Evolutionary conservation across 192 early-diverging fungal genomes (phyloP).

Genomic region (Piromyces sp.): DNA sequence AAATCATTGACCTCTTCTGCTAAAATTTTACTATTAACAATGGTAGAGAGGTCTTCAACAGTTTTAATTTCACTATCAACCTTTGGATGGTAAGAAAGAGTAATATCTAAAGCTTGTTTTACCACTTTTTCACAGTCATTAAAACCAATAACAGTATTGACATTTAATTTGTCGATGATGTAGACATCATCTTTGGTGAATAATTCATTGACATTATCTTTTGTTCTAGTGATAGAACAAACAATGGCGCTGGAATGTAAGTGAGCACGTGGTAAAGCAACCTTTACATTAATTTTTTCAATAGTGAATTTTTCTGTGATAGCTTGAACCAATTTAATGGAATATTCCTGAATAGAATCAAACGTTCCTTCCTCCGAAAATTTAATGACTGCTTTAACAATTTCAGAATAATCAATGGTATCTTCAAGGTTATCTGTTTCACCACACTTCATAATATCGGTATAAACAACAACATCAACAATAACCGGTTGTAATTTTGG

Average conservation of each 20-base stretch:
- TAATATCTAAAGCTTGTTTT: conserved; percentile 73
- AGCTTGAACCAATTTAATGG: conserved; percentile 1
- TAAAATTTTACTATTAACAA: conserved; percentile 42
- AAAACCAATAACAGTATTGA: conserved; percentile 85
- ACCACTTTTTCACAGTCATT: conserved; percentile 91
- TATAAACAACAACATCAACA: conserved; percentile 56
- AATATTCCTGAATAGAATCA: conserved; percentile 40
- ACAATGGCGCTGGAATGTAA: conserved; percentile 16
- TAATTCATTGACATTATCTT: background rate
- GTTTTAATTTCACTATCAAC: background rate
- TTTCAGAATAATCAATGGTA: conserved; percentile 67
- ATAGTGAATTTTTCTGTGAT: background rate
- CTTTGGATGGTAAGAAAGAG: conserved; percentile 18
- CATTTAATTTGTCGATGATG: conserved; percentile 64
- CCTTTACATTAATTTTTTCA: conserved; percentile 2
- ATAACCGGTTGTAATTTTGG: conserved; percentile 70
- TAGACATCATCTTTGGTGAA: conserved; percentile 10
- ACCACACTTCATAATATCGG: conserved; percentile 56
- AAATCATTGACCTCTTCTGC: conserved; percentile 58
- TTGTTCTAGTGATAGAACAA: background rate
- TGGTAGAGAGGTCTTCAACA: conserved; percentile 17
- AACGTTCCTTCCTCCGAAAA: conserved; percentile 57
- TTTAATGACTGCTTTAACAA: conserved; percentile 54
- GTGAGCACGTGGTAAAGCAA: conserved; percentile 10
- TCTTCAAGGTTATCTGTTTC: conserved; percentile 59